Conservation (phyloP, 306 rosid species). For the Ceratonia siliqua region DNA sequence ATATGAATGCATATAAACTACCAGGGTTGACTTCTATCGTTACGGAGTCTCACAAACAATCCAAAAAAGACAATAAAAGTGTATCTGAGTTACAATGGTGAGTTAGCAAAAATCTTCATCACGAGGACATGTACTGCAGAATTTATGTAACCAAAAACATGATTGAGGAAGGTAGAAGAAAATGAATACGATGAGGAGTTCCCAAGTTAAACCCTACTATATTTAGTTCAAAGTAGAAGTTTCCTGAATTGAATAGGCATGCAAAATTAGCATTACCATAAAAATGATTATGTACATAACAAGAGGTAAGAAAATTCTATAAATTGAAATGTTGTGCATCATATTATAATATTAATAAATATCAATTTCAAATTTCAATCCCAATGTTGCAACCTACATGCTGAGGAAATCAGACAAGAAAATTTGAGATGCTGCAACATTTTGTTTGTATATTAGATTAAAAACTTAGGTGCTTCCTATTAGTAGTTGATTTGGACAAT, state of each 20-base stretch:
- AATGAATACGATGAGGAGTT: not conserved
- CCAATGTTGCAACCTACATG: too few species aligned
- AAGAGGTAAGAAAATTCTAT: not conserved
- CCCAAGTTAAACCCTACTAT: not conserved
- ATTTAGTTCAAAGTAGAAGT: not conserved
- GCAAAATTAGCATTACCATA: not conserved
- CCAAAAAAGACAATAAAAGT: not conserved
- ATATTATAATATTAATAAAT: too few species aligned
- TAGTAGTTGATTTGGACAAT: not conserved
- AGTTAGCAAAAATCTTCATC: too few species aligned
- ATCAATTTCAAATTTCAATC: too few species aligned
- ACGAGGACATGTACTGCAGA: not conserved
- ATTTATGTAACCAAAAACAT: not conserved
- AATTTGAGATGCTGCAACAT: not conserved
- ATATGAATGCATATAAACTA: constrained; percentile 18
- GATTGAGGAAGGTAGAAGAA: not conserved
- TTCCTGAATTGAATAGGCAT: not conserved
- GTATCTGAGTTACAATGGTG: not conserved
- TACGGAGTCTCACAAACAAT: constrained; percentile 19
- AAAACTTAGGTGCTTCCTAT: not conserved
- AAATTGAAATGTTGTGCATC: not conserved
- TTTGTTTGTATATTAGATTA: constrained; percentile 4
- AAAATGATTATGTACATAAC: not conserved
- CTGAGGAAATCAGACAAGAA: too few species aligned
- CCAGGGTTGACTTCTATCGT: not conserved